phyloP scores from a whole-genome alignment of 2,329 filamentous ascomycete species.

The Exserohilum rostratum region DNA sequence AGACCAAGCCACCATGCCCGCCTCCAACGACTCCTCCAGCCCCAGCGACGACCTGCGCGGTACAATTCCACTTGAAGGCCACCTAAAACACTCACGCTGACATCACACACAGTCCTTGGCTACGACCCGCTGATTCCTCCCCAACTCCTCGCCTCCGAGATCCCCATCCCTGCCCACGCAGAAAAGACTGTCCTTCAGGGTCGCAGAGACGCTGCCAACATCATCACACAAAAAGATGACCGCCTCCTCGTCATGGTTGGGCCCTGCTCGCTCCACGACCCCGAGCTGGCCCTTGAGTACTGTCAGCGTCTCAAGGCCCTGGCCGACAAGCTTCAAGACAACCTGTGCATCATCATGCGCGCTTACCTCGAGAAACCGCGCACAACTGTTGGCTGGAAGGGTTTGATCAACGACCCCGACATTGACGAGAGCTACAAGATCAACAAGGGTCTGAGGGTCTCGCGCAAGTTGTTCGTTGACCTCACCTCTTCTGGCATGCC shows the following conservation, averaged over 20 bases:
- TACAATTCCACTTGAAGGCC: conserved; percentile 32
- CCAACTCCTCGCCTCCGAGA: conserved; percentile 82
- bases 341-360: conserved; percentile 94
- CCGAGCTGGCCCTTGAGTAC: conserved; percentile 86
- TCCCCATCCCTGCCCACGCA: conserved; percentile 68
- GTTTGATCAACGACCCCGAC: conserved; percentile 97
- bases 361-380: conserved; percentile 99
- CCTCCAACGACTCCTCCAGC: conserved; percentile 35
- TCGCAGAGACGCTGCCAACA: conserved; percentile 70
- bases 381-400: conserved; percentile 98
- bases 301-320: conserved; percentile 77
- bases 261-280: conserved; percentile 97
- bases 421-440: conserved; percentile 98
- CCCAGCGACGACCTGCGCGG: conserved; percentile 60
- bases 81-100: conserved; percentile 23
- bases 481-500: conserved; percentile 87
- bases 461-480: conserved; percentile 91
- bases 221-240: conserved; percentile 80
- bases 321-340: conserved; percentile 77
- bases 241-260: conserved; percentile 93
- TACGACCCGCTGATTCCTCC: conserved; percentile 94
- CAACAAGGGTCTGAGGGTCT: conserved; percentile 94
- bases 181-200: conserved; percentile 73
- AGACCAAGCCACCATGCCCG: conserved; percentile 35
- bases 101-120: conserved; percentile 70